Conservation (phyloP, 768 basidiomycete species). For the Serendipita sp. region DNA sequence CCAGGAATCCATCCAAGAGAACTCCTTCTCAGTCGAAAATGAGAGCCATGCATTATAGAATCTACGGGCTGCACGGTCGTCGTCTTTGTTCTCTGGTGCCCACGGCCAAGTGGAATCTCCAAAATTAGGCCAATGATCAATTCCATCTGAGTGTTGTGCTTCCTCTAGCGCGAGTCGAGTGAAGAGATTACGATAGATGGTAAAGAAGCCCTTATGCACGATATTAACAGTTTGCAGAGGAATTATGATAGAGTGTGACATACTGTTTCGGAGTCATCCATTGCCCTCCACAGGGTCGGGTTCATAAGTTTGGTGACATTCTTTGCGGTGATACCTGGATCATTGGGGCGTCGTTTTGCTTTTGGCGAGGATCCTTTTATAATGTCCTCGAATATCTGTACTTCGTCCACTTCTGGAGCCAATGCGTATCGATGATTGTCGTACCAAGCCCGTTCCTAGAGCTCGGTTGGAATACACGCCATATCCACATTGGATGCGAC, state of each 20-base stretch:
- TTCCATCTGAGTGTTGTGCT: slow-evolving; percentile 27
- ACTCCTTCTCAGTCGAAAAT: slow-evolving; percentile 76
- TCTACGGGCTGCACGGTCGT: slow-evolving; percentile 35
- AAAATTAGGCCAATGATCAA: slow-evolving; percentile 56
- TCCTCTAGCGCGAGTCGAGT: slow-evolving; percentile 71
- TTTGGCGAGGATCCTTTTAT: slow-evolving; percentile 42
- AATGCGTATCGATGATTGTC: slow-evolving; percentile 79
- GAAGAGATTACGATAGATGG: slow-evolving; percentile 79
- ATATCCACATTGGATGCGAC: slow-evolving; percentile 16
- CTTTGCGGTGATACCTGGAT: slow-evolving; percentile 60
- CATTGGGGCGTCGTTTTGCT: slow-evolving; percentile 31
- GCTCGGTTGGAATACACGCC: slow-evolving; percentile 11
- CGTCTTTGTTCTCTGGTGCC: slow-evolving; percentile 30
- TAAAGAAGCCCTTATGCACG: slow-evolving; percentile 59
- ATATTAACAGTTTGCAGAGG: background rate
- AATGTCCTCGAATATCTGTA: slow-evolving; percentile 73
- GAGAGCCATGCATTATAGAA: slow-evolving; percentile 83
- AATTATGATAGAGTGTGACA: slow-evolving; percentile 13
- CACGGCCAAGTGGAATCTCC: slow-evolving; percentile 67
- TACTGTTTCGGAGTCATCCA: slow-evolving; percentile 48
- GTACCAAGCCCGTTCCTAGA: slow-evolving; percentile 96
- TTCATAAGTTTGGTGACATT: slow-evolving; percentile 81
- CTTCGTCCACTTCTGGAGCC: slow-evolving; percentile 65
- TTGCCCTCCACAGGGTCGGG: slow-evolving; percentile 43
- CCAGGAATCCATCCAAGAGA: slow-evolving; percentile 77